phyloP scores from a whole-genome alignment of 345 rosid genomes.

The Dimocarpus longan region DNA sequence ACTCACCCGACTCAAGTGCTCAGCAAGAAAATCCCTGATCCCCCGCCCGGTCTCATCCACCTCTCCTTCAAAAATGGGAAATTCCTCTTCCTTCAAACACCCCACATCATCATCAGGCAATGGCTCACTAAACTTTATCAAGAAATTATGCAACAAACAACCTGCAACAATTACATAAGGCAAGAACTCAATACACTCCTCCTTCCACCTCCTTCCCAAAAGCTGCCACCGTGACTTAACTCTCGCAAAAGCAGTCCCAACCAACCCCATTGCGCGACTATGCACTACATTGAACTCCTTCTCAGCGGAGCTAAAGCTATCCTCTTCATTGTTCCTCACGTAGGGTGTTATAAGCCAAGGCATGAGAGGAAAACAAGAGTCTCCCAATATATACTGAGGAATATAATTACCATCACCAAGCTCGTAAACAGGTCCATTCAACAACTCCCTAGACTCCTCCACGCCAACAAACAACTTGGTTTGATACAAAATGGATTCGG shows the following conservation, averaged over 20 bases:
- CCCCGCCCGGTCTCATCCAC: slow-evolving; percentile 37
- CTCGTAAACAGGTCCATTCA: slow-evolving; percentile 46
- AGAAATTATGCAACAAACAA: slow-evolving; percentile 76
- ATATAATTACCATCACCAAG: slow-evolving; percentile 48
- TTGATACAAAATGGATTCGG: slow-evolving; percentile 49
- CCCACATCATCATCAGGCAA: slow-evolving; percentile 34
- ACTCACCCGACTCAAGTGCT: slow-evolving; percentile 52
- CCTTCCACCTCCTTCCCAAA: slow-evolving; percentile 64
- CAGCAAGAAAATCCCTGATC: slow-evolving; percentile 64
- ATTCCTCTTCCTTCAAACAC: slow-evolving; percentile 28
- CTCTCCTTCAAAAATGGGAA: slow-evolving; percentile 47
- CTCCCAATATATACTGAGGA: slow-evolving; percentile 66
- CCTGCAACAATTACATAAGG: slow-evolving; percentile 64
- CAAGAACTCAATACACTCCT: slow-evolving; percentile 54
- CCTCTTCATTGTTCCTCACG: slow-evolving; percentile 37
- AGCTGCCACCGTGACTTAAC: slow-evolving; percentile 67
- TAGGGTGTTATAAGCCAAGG: slow-evolving; percentile 84
- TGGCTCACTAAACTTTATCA: slow-evolving; percentile 53
- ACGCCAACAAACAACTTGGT: slow-evolving; percentile 45
- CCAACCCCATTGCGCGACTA: slow-evolving; percentile 45
- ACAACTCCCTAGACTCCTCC: slow-evolving; percentile 47
- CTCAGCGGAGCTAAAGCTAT: slow-evolving; percentile 41
- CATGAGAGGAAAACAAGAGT: slow-evolving; percentile 65
- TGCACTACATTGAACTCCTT: slow-evolving; percentile 59
- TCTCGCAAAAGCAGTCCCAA: slow-evolving; percentile 46